A percentile compares a stretch with the other conserved stretches of the same genome.
Conservation (phyloP, 495 filamentous ascomycete genomes). For the Penicillium canariense region DNA sequence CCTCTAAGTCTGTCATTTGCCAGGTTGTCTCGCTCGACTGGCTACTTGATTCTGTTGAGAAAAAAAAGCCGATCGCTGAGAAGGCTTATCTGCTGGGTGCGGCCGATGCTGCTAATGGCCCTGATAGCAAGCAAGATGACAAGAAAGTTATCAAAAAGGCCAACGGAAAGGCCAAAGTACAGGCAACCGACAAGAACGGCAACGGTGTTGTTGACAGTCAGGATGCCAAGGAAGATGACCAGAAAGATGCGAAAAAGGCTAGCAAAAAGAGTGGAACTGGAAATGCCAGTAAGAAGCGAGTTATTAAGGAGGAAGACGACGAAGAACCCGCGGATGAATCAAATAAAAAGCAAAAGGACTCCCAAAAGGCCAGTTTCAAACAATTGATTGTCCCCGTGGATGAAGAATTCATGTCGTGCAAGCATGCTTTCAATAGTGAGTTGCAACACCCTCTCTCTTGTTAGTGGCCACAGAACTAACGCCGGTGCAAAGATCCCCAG, state of each 20-base stretch:
- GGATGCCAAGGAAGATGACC: neutral
- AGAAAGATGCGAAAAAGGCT: conserved; percentile 1
- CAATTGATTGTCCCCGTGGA: conserved; percentile 50
- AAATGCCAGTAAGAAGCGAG: conserved; percentile 32
- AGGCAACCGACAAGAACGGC: neutral
- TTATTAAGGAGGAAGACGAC: conserved; percentile 2
- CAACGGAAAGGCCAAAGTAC: neutral
- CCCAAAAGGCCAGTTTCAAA: conserved; percentile 40
- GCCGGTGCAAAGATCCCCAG: conserved; percentile 1
- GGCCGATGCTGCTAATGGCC: neutral
- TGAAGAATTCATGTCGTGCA: conserved; percentile 29
- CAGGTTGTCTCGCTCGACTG: conserved; percentile 61
- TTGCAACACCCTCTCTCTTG: neutral
- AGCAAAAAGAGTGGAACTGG: conserved; percentile 13
- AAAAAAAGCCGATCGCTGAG: conserved; percentile 43
- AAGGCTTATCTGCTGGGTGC: conserved; percentile 33
- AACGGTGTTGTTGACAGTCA: conserved; percentile 15
- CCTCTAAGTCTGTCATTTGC: conserved; percentile 41
- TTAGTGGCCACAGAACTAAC: neutral
- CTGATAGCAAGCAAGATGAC: conserved; percentile 15
- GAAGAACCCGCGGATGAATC: neutral
- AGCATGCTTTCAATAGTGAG: conserved; percentile 10
- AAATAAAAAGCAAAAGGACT: conserved; percentile 43
- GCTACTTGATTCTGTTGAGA: conserved; percentile 53
- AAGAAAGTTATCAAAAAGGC: conserved; percentile 11